Evolutionary conservation across 2,329 filamentous ascomycete genomes (phyloP).

Genomic region (Neonectria sp.): DNA sequence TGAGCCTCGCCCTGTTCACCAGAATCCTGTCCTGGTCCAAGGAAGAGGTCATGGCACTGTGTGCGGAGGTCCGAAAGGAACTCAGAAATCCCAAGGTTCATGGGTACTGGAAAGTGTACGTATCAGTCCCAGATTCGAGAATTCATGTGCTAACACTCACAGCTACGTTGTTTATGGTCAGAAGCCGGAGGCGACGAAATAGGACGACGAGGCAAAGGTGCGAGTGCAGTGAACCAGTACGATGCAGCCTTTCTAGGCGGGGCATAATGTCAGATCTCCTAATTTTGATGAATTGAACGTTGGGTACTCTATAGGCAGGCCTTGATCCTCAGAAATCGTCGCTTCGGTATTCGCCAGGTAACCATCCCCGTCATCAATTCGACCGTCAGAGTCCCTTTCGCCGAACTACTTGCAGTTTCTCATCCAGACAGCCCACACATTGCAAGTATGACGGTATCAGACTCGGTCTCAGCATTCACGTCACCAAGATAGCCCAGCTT

Average conservation of each 20-base stretch:
- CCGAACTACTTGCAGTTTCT: background rate
- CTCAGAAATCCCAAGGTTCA: slow-evolving; percentile 14
- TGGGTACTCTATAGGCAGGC: too few species aligned
- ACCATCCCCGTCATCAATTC: background rate
- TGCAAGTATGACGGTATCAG: slow-evolving; percentile 44
- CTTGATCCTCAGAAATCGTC: too few species aligned
- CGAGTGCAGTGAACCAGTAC: background rate
- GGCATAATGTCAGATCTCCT: fast-evolving
- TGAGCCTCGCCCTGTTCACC: slow-evolving; percentile 11
- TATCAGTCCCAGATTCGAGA: background rate
- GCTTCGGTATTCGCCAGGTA: too few species aligned
- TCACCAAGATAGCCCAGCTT: slow-evolving; percentile 51
- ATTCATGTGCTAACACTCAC: background rate
- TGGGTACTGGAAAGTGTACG: slow-evolving; percentile 9
- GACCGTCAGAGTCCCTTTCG: background rate
- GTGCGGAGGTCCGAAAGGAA: slow-evolving; percentile 1
- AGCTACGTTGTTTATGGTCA: background rate
- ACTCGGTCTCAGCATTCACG: slow-evolving; percentile 45
- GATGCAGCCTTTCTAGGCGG: background rate
- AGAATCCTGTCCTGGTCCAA: background rate
- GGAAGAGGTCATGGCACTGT: background rate
- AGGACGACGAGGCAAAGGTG: background rate
- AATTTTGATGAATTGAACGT: background rate
- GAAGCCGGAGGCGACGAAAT: background rate
- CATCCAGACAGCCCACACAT: slow-evolving; percentile 45